These are phyloP conservation scores for Phytophthora crassamura DNA, from an alignment of 352 stramenopile genomes.

Conservation along the genomic window DNA sequence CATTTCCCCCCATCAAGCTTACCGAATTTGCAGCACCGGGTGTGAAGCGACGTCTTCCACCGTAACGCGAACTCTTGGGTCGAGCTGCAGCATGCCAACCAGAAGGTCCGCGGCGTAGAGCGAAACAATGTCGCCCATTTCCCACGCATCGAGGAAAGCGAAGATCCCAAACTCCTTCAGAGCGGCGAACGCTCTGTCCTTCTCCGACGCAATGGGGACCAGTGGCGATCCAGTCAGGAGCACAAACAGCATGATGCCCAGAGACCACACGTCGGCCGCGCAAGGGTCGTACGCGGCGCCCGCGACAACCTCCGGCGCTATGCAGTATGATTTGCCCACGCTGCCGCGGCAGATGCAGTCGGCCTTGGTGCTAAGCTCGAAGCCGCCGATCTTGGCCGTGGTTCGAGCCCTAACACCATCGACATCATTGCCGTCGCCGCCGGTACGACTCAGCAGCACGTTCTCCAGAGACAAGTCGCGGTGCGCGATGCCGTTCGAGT, in stretches of 20 bases:
- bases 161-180: conserved; percentile 47
- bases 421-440: too few relatives aligned
- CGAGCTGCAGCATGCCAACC: conserved; percentile 35
- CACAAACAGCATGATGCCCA: conserved; percentile 72
- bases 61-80: conserved; percentile 34
- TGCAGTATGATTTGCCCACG: conserved; percentile 55
- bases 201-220: conserved; percentile 29
- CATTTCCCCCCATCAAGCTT: too few relatives aligned
- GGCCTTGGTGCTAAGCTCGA: conserved; percentile 51
- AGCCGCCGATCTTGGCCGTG: conserved; percentile 56
- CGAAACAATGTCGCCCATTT: conserved; percentile 38
- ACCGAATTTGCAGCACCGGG: background rate
- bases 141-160: conserved; percentile 60
- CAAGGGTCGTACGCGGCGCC: conserved; percentile 44
- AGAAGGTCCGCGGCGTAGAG: conserved; percentile 3
- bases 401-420: too few relatives aligned
- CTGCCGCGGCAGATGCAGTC: background rate
- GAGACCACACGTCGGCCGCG: conserved; percentile 68
- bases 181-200: conserved; percentile 45
- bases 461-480: too few relatives aligned
- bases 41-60: conserved; percentile 23
- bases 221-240: conserved; percentile 67
- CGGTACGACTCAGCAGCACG: conserved; percentile 13
- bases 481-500: conserved; percentile 49
- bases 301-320: too few relatives aligned